Percentiles rank a stretch among this genome's conserved stretches.
Evolutionary conservation across 768 basidiomycete genomes (phyloP).

Genomic region (Calocera viscosa): DNA sequence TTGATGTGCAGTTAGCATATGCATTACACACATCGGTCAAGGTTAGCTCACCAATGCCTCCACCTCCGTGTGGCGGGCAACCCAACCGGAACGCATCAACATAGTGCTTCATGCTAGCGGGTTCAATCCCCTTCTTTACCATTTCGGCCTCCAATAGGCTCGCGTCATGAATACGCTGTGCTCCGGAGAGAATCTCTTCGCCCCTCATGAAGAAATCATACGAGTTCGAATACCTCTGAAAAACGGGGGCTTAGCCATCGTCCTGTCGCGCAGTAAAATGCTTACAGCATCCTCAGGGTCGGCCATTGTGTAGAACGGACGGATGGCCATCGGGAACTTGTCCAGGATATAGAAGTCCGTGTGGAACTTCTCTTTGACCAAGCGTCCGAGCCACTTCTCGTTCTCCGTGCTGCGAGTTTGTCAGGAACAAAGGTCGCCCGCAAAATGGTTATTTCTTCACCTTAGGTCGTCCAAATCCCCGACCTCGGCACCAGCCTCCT

Average conservation of each 20-base stretch:
- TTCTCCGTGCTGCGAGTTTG: slow-evolving; percentile 63
- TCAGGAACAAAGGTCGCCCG: slow-evolving; percentile 7
- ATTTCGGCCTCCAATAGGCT: slow-evolving; percentile 70
- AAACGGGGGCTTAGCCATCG: slow-evolving; percentile 14
- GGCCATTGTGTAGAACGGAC: slow-evolving; percentile 99
- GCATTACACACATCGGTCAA: neutral
- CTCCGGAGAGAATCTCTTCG: slow-evolving; percentile 95
- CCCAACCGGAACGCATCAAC: slow-evolving; percentile 90
- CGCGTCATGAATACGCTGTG: slow-evolving; percentile 93
- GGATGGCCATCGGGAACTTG: slow-evolving; percentile 91
- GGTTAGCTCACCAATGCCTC: slow-evolving; percentile 56
- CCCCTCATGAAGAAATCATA: slow-evolving; percentile 99
- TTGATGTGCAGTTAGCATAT: slow-evolving; percentile 11
- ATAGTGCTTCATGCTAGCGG: slow-evolving; percentile 82
- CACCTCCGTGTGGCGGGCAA: slow-evolving; percentile 92
- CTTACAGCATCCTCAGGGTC: slow-evolving; percentile 76
- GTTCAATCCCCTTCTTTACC: slow-evolving; percentile 77
- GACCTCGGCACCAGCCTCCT: slow-evolving; percentile 70
- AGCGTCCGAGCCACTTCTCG: slow-evolving; percentile 80
- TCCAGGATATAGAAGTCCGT: slow-evolving; percentile 99
- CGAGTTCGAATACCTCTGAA: slow-evolving; percentile 81
- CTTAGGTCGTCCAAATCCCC: slow-evolving; percentile 78
- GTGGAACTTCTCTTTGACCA: slow-evolving; percentile 86
- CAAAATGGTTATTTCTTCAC: slow-evolving; percentile 17
- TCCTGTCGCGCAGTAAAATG: slow-evolving; percentile 9